Percentiles rank a stretch among this genome's conserved stretches.
Evolutionary conservation across 225 moss, liverwort and hornwort species (phyloP).

Genomic region (Physcomitrium patens): DNA sequence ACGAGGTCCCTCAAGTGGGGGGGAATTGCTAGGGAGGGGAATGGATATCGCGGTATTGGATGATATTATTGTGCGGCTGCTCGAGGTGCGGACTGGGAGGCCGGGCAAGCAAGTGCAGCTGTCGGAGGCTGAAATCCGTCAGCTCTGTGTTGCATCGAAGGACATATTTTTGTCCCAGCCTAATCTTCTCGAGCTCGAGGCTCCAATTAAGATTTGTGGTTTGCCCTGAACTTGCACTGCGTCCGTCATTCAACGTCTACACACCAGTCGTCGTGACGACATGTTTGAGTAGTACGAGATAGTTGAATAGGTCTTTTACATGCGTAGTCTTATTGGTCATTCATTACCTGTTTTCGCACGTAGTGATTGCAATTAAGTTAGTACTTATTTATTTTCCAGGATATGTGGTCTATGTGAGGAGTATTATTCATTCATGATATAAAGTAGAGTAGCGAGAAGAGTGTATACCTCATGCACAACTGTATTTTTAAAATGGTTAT

Average conservation of each 20-base stretch:
- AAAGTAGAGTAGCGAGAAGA: no score
- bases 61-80: conserved; percentile 64
- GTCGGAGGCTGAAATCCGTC: conserved; percentile 68
- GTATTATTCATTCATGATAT: no score
- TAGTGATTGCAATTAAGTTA: no score
- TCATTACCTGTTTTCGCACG: no score
- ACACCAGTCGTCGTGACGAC: neutral
- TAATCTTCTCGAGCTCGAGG: conserved; percentile 75
- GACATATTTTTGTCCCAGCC: conserved; percentile 71
- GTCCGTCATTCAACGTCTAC: neutral
- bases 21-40: conserved; percentile 31
- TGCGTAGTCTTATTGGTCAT: no score
- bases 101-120: conserved; percentile 75
- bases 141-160: conserved; percentile 64
- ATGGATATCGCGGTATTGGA: conserved; percentile 63
- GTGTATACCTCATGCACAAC: no score
- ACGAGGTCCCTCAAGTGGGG: conserved; percentile 9
- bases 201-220: conserved; percentile 81
- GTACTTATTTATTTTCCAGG: no score
- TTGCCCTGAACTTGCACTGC: neutral
- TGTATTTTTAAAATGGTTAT: no score
- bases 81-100: conserved; percentile 57
- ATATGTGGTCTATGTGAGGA: no score
- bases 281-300: neutral
- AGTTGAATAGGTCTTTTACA: neutral